A percentile compares a stretch with the other conserved stretches of the same genome.
Evolutionary conservation across 1,139 yeast species (phyloP).

Genomic region (Kodamaea suecica): DNA sequence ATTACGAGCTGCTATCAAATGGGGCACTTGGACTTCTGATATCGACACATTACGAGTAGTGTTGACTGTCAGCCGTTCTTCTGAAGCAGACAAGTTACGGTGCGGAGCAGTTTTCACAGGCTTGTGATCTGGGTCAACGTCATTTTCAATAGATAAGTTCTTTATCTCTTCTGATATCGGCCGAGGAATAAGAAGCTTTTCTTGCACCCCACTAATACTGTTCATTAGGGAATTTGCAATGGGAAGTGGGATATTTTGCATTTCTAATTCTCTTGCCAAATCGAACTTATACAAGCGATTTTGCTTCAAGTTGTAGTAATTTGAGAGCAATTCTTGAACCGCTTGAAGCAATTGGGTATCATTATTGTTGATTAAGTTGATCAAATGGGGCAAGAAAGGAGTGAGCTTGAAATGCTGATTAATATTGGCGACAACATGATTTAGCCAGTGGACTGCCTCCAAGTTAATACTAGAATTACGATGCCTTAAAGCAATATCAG

Average conservation of each 20-base stretch:
- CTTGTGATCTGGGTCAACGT: neutral
- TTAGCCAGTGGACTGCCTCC: slow-evolving; percentile 39
- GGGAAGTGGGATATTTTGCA: slow-evolving; percentile 31
- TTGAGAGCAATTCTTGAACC: slow-evolving; percentile 21
- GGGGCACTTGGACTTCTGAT: too few species aligned
- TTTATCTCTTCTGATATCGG: neutral
- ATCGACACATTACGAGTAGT: too few species aligned
- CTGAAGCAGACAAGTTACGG: too few species aligned
- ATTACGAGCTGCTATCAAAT: too few species aligned
- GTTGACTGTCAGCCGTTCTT: too few species aligned
- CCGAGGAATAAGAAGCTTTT: neutral
- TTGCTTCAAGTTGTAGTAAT: slow-evolving; percentile 28
- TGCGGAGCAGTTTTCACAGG: too few species aligned
- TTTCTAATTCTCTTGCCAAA: slow-evolving; percentile 45
- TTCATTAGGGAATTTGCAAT: slow-evolving; percentile 5
- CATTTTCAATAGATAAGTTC: neutral
- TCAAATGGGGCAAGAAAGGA: slow-evolving; percentile 26
- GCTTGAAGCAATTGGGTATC: neutral
- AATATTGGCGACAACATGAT: slow-evolving; percentile 28
- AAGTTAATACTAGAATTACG: slow-evolving; percentile 38
- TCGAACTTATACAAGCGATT: slow-evolving; percentile 39
- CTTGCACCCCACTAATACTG: slow-evolving; percentile 2
- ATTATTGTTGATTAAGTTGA: slow-evolving; percentile 12
- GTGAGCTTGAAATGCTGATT: slow-evolving; percentile 34
- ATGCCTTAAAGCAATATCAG: slow-evolving; percentile 51